phyloP scores from a whole-genome alignment of 163 green algal species.

The Scenedesmus sp. region DNA sequence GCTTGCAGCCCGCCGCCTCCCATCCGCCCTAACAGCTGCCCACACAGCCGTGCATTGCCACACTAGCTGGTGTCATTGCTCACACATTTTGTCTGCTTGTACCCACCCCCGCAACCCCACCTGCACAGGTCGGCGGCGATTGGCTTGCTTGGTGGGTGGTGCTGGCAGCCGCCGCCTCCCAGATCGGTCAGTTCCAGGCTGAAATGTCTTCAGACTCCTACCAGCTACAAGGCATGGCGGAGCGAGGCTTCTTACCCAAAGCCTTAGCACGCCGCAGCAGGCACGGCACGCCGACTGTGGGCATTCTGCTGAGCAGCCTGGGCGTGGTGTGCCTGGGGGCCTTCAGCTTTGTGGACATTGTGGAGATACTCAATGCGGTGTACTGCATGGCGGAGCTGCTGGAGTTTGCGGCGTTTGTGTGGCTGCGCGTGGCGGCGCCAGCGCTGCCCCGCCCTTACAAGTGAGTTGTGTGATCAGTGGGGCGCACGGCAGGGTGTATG shows the following conservation, averaged over 20 bases:
- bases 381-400: constrained; percentile 97
- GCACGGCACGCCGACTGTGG: constrained; percentile 91
- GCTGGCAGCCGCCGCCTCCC: constrained; percentile 82
- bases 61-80: constrained; percentile 16
- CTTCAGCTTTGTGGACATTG: constrained; percentile 85
- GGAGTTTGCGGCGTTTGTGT: constrained; percentile 97
- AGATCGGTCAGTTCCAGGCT: constrained; percentile 88
- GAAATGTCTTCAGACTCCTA: constrained; percentile 97
- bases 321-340: constrained; percentile 86
- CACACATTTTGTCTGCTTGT: not conserved
- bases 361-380: constrained; percentile 96
- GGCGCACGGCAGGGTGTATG: too few relatives aligned
- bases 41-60: constrained; percentile 52
- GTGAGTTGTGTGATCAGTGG: constrained; percentile 35
- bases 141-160: constrained; percentile 92
- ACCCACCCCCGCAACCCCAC: too few relatives aligned
- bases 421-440: constrained; percentile 78
- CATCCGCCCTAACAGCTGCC: too few relatives aligned
- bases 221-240: constrained; percentile 96
- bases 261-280: constrained; percentile 77
- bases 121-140: constrained; percentile 86
- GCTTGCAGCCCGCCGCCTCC: constrained; percentile 80
- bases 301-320: constrained; percentile 87
- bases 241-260: constrained; percentile 95
- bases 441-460: constrained; percentile 71